Percentiles rank a stretch among this genome's conserved stretches.
Evolutionary conservation across 345 rosid genomes (phyloP).

Genomic region (Kandelia obovata): DNA sequence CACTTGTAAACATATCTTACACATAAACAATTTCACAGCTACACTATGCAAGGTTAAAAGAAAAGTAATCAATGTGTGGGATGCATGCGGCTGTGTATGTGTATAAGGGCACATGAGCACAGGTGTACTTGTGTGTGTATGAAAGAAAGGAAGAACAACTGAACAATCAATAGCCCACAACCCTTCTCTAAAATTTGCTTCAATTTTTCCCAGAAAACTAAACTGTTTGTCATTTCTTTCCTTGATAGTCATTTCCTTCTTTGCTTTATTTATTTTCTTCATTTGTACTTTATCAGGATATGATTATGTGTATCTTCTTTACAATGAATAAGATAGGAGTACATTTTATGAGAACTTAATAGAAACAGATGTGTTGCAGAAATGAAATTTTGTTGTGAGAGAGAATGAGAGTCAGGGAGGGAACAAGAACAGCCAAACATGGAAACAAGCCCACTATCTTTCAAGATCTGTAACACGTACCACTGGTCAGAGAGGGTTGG

Average conservation of each 20-base stretch:
- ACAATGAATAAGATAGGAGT: too few species aligned
- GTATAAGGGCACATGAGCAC: too few species aligned
- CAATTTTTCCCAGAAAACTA: not conserved
- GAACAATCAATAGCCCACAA: not conserved
- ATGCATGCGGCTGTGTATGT: too few species aligned
- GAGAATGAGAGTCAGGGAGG: not conserved
- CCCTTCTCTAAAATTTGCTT: not conserved
- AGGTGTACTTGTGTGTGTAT: too few species aligned
- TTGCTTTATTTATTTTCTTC: too few species aligned
- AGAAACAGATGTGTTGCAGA: too few species aligned
- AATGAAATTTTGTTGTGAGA: not conserved
- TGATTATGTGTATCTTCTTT: too few species aligned
- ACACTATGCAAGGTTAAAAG: not conserved
- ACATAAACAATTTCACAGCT: not conserved
- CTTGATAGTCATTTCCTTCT: not conserved
- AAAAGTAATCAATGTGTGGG: not conserved
- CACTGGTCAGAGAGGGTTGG: conserved; percentile 94
- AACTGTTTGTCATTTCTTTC: not conserved
- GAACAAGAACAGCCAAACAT: not conserved
- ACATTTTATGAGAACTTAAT: too few species aligned
- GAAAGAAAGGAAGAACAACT: not conserved
- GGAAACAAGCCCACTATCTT: not conserved
- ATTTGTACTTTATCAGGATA: too few species aligned
- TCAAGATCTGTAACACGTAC: conserved; percentile 36
- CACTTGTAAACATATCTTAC: not conserved